phyloP scores from a whole-genome alignment of 2,329 filamentous ascomycete genomes.

The Sclerotinia borealis region DNA sequence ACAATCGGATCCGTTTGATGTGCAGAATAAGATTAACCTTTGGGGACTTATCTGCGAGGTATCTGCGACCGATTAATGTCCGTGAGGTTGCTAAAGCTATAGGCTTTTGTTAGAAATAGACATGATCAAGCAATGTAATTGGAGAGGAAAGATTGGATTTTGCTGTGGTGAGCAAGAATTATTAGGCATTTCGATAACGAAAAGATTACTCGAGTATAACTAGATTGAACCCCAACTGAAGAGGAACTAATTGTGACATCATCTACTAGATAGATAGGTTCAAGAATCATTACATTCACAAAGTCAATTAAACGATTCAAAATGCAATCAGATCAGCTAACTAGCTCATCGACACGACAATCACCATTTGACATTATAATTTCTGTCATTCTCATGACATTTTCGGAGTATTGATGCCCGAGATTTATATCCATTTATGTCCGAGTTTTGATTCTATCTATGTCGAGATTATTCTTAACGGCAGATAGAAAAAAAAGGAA shows the following conservation, averaged over 20 bases:
- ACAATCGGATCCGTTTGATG: constrained; percentile 36
- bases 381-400: neutral
- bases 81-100: too few species aligned
- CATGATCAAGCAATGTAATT: constrained; percentile 30
- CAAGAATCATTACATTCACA: too few species aligned
- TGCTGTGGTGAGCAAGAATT: constrained; percentile 23
- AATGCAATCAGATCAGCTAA: neutral
- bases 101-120: too few species aligned
- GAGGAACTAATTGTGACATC: too few species aligned
- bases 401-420: neutral
- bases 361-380: neutral
- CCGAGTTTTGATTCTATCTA: neutral
- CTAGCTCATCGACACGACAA: neutral
- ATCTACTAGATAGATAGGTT: too few species aligned
- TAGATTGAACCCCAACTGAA: too few species aligned
- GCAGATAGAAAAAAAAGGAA: too few species aligned
- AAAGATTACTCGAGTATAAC: too few species aligned
- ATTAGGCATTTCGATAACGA: neutral
- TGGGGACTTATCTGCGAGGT: constrained; percentile 40
- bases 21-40: too few species aligned
- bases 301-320: neutral
- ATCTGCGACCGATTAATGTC: constrained; percentile 40
- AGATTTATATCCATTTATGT: neutral
- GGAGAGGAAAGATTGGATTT: constrained; percentile 29
- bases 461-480: too few species aligned